Evolutionary conservation across 1,284 basidiomycete genomes (phyloP), one percentile per base, ranked within the genome.

Genomic region (Ganoderma resinaceum): DNA sequence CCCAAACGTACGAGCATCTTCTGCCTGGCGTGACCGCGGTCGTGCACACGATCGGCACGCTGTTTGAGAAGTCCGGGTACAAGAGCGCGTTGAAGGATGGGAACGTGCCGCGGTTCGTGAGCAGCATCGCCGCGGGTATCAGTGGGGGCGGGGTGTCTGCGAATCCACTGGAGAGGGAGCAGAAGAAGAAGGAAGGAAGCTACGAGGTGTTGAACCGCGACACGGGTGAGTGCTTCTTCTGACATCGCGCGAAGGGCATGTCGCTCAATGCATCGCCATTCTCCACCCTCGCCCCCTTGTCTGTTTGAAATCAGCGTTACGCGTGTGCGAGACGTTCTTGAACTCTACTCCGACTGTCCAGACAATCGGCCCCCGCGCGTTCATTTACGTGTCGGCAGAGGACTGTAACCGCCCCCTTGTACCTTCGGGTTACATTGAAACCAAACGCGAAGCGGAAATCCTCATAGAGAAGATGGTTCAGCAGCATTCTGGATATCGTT

Each of bases 321-420:
- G 86, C 33, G 91, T 94, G 38, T 91, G 93, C 76, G 86, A 92
- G 77, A 88, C 93, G 9, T 93, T 95, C 78, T 73, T 91, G 38
- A 80, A 82, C 31, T 86, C 85, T 31, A 74, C 76, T 46, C 78
- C 80, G 14, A 70, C 77, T 11, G 65, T 68, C 23, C 65, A 71
- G 35, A 72, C 79, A 62, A 78, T 80, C 52, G 72, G 74, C 4
- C 83, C 86, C 64, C 87, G 90, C 61, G 89, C 95, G 6, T 99
- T 99, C 80, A 87, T 98, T 55, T 99, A 94, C 81, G 86, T 99
- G 70, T 99, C 97, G 40, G 97, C 97, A 5, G 97, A 97, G 75
- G 96, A 98, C 77, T 89, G 97, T 55, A 95, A 92, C 81, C 87
- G 95, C 33, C 97, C 97, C 1, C 77, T 97, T 72, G 89, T 99